Evolutionary conservation across 2,329 filamentous ascomycete genomes (phyloP).

Genomic region (Pseudogymnoascus sp.): DNA sequence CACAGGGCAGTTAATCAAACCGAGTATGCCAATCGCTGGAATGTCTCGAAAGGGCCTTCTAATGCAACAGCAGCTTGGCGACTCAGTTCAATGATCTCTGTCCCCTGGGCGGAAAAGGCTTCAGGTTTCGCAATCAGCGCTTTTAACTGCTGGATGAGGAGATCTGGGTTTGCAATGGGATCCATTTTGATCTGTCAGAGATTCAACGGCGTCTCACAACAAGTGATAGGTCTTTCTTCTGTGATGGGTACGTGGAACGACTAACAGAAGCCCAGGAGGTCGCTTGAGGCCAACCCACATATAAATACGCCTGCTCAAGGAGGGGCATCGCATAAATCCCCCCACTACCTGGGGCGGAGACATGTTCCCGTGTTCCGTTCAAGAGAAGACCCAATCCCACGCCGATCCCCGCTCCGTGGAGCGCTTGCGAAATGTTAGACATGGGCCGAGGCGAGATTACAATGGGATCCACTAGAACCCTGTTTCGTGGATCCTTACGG

Average conservation of each 20-base stretch:
- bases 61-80: neutral
- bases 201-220: neutral
- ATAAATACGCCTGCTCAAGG: neutral
- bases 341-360: neutral
- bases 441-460: neutral
- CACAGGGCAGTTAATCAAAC: neutral
- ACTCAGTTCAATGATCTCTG: neutral
- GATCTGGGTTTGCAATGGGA: neutral
- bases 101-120: neutral
- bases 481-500: neutral
- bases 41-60: neutral
- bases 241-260: neutral
- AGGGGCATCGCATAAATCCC: neutral
- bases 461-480: neutral
- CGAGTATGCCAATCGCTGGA: neutral
- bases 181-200: neutral
- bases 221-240: neutral
- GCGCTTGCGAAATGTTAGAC: neutral
- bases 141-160: conserved; percentile 3
- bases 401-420: neutral
- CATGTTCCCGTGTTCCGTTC: neutral
- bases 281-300: neutral
- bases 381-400: neutral
- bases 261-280: neutral
- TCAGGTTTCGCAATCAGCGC: neutral